phyloP scores from a whole-genome alignment of 2,329 filamentous ascomycete species.

The Monosporascus sp. region DNA sequence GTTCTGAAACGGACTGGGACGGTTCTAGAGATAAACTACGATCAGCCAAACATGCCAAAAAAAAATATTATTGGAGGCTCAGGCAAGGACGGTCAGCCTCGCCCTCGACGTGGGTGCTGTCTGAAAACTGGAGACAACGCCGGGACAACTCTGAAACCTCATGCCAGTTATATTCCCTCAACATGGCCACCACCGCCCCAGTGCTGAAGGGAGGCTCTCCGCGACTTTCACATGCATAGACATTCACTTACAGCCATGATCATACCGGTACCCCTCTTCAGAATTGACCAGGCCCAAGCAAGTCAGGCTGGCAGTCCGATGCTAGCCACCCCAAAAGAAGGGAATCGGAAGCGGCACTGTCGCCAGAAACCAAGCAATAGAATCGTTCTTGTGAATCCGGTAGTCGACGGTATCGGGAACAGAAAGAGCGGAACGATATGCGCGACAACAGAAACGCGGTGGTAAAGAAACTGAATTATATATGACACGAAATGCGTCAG shows the following conservation, averaged over 20 bases:
- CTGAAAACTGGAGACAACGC: too few relatives aligned
- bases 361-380: neutral
- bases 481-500: neutral
- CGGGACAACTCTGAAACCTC: too few relatives aligned
- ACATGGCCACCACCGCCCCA: too few relatives aligned
- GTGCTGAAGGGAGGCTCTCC: neutral
- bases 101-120: neutral
- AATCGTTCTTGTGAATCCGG: neutral
- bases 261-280: neutral
- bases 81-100: too few relatives aligned
- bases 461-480: neutral
- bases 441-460: neutral
- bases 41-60: neutral
- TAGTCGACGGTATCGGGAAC: neutral
- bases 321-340: neutral
- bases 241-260: neutral
- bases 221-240: neutral
- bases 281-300: neutral
- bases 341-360: neutral
- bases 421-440: neutral
- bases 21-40: constrained; percentile 11
- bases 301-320: neutral
- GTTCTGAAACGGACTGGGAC: constrained; percentile 29
- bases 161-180: too few relatives aligned
- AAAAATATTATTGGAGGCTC: neutral